Evolutionary conservation across 2,329 filamentous ascomycete species (phyloP), one percentile per base, ranked within the genome.

Genomic region (Myriosclerotinia curreyana): DNA sequence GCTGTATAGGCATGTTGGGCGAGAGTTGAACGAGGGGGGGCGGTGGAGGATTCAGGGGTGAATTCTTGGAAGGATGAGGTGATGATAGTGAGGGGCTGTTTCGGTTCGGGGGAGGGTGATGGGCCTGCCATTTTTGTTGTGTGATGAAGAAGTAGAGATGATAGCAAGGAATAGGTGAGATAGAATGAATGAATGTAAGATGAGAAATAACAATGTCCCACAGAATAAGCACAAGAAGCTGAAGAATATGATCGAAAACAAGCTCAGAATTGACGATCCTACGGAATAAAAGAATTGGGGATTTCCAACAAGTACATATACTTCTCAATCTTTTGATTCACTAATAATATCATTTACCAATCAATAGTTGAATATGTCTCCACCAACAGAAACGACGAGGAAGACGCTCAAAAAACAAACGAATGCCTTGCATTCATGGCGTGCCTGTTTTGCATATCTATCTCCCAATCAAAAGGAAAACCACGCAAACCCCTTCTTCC

Each of bases 1-100:
- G 76, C 81, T 4, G 82, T 69, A 17, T 81, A 78, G 54, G 77
- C 76, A 54, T 64, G 55, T 28, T 59, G 50, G 12, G 38, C n/a
- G 12, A 64, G n/a, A 5, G 38, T 44, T 74, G 76, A 66, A 85
- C 79, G 64, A 82, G 34, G 40, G 14, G 22, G 40, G 53, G 36
- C 66, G 22, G 14, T 67, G 63, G 58, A 65, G 28, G 28, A 25
- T 49, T 31, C 55, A 50, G 38, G 56, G 3, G 55, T 53, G 14
- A 63, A 61, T 31, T 61, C 38, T 40, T 51, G 44, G 31, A 60
- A 64, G 55, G 31, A 25, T 8, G 61, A 50, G 6, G 44, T 64
- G 36, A 53, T 17, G 31, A 44, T 12, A 5, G 44, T 64, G 20
- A 53, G 48, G 22, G 56, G 38, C 6, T 60, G 40, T 44, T 64